A percentile compares a stretch with the other conserved stretches of the same genome.
Evolutionary conservation across 164 flowering plant species (phyloP).

Genomic region (Akebia trifoliata): DNA sequence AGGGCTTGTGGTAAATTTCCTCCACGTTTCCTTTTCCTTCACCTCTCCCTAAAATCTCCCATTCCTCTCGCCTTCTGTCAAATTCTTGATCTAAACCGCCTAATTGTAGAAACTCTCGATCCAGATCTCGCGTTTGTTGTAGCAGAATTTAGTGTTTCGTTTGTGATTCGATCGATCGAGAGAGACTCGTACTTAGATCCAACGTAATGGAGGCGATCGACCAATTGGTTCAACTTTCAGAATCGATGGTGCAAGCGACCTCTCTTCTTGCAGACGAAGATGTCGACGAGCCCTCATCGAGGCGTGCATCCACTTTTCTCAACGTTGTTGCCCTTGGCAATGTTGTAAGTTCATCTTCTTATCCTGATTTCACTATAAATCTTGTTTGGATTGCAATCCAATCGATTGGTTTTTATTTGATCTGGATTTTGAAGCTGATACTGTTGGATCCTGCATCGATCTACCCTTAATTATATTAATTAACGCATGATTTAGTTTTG

Average conservation of each 20-base stretch:
- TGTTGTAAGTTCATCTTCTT: constrained; percentile 53
- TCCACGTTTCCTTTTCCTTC: no score
- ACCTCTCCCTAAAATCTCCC: no score
- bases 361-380: neutral
- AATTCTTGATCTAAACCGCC: no score
- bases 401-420: neutral
- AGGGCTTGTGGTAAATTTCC: no score
- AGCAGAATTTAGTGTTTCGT: no score
- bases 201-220: constrained; percentile 87
- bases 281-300: constrained; percentile 58
- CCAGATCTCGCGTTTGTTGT: no score
- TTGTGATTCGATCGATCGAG: no score
- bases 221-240: constrained; percentile 71
- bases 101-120: no score
- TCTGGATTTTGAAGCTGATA: neutral
- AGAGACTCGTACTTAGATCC: constrained; percentile 6
- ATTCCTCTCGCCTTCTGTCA: no score
- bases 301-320: constrained; percentile 68
- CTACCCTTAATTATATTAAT: no score
- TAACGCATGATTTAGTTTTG: no score
- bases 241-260: constrained; percentile 82
- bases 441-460: no score
- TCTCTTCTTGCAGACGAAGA: constrained; percentile 91
- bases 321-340: constrained; percentile 95
- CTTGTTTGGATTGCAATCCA: constrained; percentile 5